phyloP scores from a whole-genome alignment of 805 yeast genomes.

The Pichia paraexigua region DNA sequence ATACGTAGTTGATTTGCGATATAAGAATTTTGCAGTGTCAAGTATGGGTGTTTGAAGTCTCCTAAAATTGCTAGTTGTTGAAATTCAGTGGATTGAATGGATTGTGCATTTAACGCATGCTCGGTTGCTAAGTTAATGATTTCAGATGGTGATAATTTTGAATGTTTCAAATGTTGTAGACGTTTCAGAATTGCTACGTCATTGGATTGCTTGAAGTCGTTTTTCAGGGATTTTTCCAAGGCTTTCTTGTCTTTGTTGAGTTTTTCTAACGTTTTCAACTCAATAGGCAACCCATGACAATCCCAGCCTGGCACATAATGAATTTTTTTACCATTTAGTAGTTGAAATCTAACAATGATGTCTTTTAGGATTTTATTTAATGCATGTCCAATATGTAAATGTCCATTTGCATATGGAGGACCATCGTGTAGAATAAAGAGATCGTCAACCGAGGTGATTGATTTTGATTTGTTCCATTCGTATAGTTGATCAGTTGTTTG shows the following conservation, averaged over 20 bases:
- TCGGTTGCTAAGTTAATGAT: conserved; percentile 57
- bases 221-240: conserved; percentile 24
- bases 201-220: conserved; percentile 15
- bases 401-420: conserved; percentile 98
- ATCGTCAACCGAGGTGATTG: conserved; percentile 26
- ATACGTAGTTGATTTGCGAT: conserved; percentile 69
- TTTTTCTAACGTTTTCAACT: conserved; percentile 65
- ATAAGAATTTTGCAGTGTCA: conserved; percentile 62
- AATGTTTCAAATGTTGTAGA: conserved; percentile 10
- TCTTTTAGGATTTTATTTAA: conserved; percentile 86
- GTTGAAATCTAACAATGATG: conserved; percentile 64
- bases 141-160: conserved; percentile 36
- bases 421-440: conserved; percentile 84
- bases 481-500: conserved; percentile 55
- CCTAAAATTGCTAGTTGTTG: conserved; percentile 72
- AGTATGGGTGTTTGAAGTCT: conserved; percentile 66
- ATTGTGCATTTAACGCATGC: conserved; percentile 64
- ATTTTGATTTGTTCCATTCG: conserved; percentile 43
- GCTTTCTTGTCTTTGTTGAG: conserved; percentile 25
- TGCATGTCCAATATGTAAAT: conserved; percentile 86
- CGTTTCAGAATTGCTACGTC: conserved; percentile 9
- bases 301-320: conserved; percentile 95
- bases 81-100: conserved; percentile 56
- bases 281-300: conserved; percentile 97
- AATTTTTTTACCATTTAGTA: conserved; percentile 51